Evolutionary conservation across 805 yeast genomes (phyloP).

Genomic region (Peterozyma toletana): DNA sequence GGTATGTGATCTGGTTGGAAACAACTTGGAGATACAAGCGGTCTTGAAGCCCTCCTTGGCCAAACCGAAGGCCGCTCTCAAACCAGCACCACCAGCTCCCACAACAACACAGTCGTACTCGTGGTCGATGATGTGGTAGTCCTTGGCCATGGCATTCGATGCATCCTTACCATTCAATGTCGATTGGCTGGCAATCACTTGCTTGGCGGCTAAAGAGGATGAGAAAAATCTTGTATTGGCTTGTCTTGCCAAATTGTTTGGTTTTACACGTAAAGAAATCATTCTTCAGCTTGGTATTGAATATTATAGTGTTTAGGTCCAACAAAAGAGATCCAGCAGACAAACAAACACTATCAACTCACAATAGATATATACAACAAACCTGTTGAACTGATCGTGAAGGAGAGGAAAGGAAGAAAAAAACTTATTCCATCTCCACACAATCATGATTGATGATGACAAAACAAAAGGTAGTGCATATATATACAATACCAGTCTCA

Average conservation of each 20-base stretch:
- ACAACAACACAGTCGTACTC: slow-evolving; percentile 97
- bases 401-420: too few relatives aligned
- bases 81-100: slow-evolving; percentile 99
- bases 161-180: slow-evolving; percentile 44
- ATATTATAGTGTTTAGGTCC: too few relatives aligned
- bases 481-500: too few relatives aligned
- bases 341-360: too few relatives aligned
- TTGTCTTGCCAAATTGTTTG: neutral
- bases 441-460: too few relatives aligned
- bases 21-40: slow-evolving; percentile 93
- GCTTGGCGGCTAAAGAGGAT: slow-evolving; percentile 15
- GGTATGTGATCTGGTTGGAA: slow-evolving; percentile 98
- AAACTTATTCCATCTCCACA: too few relatives aligned
- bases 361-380: too few relatives aligned
- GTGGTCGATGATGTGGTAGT: slow-evolving; percentile 91
- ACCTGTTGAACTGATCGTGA: too few relatives aligned
- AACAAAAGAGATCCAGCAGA: too few relatives aligned
- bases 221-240: slow-evolving; percentile 22
- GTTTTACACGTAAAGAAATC: neutral
- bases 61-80: slow-evolving; percentile 96
- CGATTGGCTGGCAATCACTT: slow-evolving; percentile 29
- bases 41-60: slow-evolving; percentile 97
- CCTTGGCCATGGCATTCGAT: slow-evolving; percentile 47
- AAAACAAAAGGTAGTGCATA: too few relatives aligned
- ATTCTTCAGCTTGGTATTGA: slow-evolving; percentile 23